Evolutionary conservation across 805 yeast species (phyloP).

Genomic region (Lachancea waltii): DNA sequence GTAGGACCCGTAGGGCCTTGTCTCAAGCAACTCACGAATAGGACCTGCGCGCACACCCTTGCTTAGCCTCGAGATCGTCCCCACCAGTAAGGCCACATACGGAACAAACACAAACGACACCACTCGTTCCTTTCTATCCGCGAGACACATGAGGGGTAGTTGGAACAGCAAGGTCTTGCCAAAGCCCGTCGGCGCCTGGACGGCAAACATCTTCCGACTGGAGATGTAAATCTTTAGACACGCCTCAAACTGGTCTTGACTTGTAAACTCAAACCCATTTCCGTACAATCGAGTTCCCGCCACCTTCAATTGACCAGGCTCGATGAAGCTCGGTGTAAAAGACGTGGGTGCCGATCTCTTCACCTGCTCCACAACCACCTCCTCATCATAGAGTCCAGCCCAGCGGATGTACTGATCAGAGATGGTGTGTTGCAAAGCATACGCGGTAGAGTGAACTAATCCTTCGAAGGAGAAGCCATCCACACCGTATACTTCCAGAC

Average conservation of each 20-base stretch:
- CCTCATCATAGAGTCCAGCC: background rate
- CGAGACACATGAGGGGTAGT: background rate
- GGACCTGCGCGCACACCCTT: background rate
- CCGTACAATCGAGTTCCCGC: background rate
- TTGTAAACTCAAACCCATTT: background rate
- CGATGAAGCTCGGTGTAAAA: background rate
- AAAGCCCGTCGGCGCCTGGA: background rate
- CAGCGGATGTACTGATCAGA: background rate
- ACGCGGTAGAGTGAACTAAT: background rate
- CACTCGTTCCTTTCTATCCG: background rate
- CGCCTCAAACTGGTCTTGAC: background rate
- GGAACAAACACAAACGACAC: constrained; percentile 1
- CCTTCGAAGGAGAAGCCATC: background rate
- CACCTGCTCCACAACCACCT: background rate
- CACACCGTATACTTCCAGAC: background rate
- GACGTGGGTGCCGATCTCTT: background rate
- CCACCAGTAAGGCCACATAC: background rate
- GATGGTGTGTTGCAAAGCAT: background rate
- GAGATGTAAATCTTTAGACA: background rate
- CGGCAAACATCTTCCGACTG: background rate
- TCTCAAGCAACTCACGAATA: background rate
- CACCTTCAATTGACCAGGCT: background rate
- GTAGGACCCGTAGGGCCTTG: background rate
- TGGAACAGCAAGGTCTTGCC: background rate
- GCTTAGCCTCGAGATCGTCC: background rate